phyloP scores from a whole-genome alignment of 352 stramenopile genomes.

The Phytophthora capsici region DNA sequence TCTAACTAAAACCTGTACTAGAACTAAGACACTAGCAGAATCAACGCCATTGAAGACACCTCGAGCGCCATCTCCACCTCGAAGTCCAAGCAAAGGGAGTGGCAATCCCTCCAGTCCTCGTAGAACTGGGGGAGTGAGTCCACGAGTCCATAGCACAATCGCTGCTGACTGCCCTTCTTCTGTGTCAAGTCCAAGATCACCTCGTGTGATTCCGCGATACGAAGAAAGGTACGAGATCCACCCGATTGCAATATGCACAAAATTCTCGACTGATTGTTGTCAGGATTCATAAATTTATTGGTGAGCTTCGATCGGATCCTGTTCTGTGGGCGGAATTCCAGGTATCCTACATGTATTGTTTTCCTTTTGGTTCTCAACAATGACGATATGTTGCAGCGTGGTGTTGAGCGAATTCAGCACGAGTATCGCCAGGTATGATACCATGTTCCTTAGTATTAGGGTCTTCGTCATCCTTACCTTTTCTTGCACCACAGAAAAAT shows the following conservation, averaged over 20 bases:
- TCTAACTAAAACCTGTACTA: not conserved
- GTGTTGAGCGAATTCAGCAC: conserved; percentile 49
- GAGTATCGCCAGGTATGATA: conserved; percentile 48
- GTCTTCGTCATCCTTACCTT: not conserved
- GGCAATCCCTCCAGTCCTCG: conserved; percentile 11
- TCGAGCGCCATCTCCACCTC: conserved; percentile 25
- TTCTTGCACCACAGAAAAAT: conserved; percentile 31
- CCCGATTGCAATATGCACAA: not conserved
- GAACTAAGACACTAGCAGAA: conserved; percentile 22
- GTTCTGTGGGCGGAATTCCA: conserved; percentile 61
- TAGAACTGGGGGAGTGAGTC: conserved; percentile 18
- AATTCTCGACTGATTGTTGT: too few species aligned
- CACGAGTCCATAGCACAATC: conserved; percentile 7
- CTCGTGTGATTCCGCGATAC: conserved; percentile 10
- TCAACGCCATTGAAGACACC: conserved; percentile 16
- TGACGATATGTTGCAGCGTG: conserved; percentile 26
- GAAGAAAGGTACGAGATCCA: conserved; percentile 30
- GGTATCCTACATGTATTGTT: too few species aligned
- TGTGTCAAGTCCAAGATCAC: conserved; percentile 19
- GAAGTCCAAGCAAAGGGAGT: conserved; percentile 15
- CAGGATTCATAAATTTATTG: conserved; percentile 64
- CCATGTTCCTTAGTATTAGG: too few species aligned
- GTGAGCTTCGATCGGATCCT: conserved; percentile 65
- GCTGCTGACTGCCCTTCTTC: not conserved
- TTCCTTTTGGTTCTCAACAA: too few species aligned